Base-by-base conservation (phyloP, 352 stramenopile genomes). In the Bremia lactucae region DNA sequence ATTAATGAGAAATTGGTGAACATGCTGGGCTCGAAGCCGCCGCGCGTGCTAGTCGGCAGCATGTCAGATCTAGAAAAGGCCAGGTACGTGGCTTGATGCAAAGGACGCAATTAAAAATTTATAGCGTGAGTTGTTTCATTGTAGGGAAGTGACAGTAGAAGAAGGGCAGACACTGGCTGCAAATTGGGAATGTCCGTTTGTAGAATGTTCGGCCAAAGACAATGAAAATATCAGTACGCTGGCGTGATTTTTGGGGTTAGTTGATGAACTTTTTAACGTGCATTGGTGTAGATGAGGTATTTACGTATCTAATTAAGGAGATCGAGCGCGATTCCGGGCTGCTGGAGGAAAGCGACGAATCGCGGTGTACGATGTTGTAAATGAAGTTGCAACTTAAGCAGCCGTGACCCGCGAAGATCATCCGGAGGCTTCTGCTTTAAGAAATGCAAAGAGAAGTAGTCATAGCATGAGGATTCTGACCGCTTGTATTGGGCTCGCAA, bases 1-100 rank as follows among this genome's bases (percentile, higher is more conserved):
- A 96, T 98, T 46, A 97, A 98, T 47, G 89, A 96, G 31, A 89
- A 93, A 42, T 68, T 98, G 6, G 58, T 97, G 13, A 96, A 96
- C 60, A 93, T 95, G 57, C 68, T 97, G 15, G 90, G 93, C 13
- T 95, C 94, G 43, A 81, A 87, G 22, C 87, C 87, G 1, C 90
- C 90, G 9, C 85, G 93, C n/a, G 88, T 98, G 28, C 62, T 98
- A 8, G 87, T 97, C 5, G 93, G 87, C 22, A 96, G 81, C 59
- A 97, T 97, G 87, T 95, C 82, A 34, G 93, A 98, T 74, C 66
- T 97, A 51, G 85, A 94, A 42, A 79, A 80, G 49, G 83, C 87
- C 60, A 78, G 92, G 68, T 70, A 83, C 53, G 78, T 52, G 31
- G 6, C 33, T 9, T 25, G 26, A 14, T 38, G 33, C 16, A 15